Evolutionary conservation across 1,284 basidiomycete genomes (phyloP).

Genomic region (Tilletiaria anomala): DNA sequence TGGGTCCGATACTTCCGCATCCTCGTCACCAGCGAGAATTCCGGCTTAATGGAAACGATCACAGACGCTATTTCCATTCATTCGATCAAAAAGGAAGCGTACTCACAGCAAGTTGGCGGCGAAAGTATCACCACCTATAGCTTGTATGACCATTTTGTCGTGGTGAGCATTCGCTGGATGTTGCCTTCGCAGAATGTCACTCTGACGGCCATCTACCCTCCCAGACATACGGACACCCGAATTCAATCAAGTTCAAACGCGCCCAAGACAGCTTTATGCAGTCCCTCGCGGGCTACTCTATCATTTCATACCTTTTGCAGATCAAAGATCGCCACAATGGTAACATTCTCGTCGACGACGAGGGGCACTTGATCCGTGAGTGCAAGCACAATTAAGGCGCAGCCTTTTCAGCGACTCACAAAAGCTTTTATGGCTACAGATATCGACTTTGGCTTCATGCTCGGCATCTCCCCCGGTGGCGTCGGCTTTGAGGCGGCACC

Average conservation of each 20-base stretch:
- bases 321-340: conserved; percentile 99
- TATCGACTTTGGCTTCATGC: conserved; percentile 98
- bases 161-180: conserved; percentile 2
- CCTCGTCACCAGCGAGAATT: conserved; percentile 79
- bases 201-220: neutral
- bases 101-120: conserved; percentile 66
- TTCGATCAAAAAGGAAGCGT: conserved; percentile 97
- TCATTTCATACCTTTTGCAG: conserved; percentile 88
- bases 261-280: conserved; percentile 68
- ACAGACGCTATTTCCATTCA: conserved; percentile 96
- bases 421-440: too few species aligned
- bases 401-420: too few species aligned
- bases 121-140: conserved; percentile 17
- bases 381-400: too few species aligned
- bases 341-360: conserved; percentile 87
- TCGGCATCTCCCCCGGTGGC: conserved; percentile 68
- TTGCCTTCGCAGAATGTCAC: neutral
- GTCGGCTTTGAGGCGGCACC: conserved; percentile 98
- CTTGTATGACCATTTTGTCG: conserved; percentile 34
- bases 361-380: conserved; percentile 67
- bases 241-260: conserved; percentile 41
- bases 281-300: conserved; percentile 76
- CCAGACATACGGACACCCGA: conserved; percentile 23
- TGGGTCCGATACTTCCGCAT: conserved; percentile 53
- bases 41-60: conserved; percentile 52